Conservation (phyloP, 441 rosid genomes). For the Erodium chrysanthum region DNA sequence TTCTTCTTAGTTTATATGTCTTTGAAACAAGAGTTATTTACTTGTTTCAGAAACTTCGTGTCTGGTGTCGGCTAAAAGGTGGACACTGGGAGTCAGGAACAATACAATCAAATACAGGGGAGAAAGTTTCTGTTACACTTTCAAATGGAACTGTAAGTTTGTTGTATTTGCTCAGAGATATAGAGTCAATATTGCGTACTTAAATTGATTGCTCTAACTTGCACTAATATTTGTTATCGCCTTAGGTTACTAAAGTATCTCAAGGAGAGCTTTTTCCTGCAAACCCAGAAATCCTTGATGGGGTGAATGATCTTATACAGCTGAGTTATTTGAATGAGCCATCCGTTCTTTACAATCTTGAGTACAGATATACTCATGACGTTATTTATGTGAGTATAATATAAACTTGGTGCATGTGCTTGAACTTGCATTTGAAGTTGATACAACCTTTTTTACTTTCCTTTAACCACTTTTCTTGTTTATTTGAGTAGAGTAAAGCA, state of each 20-base stretch:
- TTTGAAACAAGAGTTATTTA: not conserved
- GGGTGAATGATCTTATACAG: constrained; percentile 82
- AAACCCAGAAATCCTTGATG: constrained; percentile 80
- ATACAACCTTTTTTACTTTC: constrained; percentile 9
- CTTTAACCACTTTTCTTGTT: constrained; percentile 20
- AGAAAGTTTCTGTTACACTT: constrained; percentile 51
- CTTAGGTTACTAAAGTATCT: constrained; percentile 63
- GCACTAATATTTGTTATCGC: constrained; percentile 23
- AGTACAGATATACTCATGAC: constrained; percentile 58
- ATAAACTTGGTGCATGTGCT: not conserved
- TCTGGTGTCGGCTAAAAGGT: constrained; percentile 64
- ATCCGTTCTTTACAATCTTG: constrained; percentile 75
- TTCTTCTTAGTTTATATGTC: not conserved
- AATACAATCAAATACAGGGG: constrained; percentile 68
- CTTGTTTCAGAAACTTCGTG: constrained; percentile 56
- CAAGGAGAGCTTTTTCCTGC: constrained; percentile 76
- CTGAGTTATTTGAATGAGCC: constrained; percentile 97
- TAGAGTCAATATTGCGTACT: constrained; percentile 11
- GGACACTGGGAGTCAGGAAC: constrained; percentile 72
- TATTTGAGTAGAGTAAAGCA: constrained; percentile 64
- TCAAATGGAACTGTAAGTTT: constrained; percentile 59
- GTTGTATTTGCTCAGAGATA: constrained; percentile 7
- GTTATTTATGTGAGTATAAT: constrained; percentile 66
- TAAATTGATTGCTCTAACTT: constrained; percentile 17
- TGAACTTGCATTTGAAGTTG: constrained; percentile 8